phyloP scores from a whole-genome alignment of 2,329 filamentous ascomycete species.

The Rhinocladiella mackenziei region DNA sequence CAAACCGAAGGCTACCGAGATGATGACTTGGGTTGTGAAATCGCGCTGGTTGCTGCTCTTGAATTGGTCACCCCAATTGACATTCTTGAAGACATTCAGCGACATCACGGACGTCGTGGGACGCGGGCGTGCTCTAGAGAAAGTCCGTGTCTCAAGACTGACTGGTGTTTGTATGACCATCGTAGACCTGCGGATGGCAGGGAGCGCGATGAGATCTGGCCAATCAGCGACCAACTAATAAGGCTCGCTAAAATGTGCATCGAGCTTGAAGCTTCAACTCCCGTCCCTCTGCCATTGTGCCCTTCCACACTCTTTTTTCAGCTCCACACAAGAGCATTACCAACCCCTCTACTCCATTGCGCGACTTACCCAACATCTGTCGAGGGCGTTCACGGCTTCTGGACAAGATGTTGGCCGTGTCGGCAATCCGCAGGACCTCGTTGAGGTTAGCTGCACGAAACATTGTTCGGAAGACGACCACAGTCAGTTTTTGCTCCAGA shows the following conservation, averaged over 20 bases:
- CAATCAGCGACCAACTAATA: slow-evolving; percentile 16
- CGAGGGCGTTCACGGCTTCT: slow-evolving; percentile 20
- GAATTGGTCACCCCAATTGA: slow-evolving; percentile 28
- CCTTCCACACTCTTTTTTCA: slow-evolving; percentile 18
- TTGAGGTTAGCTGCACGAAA: slow-evolving; percentile 73
- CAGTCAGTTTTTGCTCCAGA: slow-evolving; percentile 61
- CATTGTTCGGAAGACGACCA: slow-evolving; percentile 66
- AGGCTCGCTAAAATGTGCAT: slow-evolving; percentile 16
- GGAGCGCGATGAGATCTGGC: neutral
- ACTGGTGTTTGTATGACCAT: no score
- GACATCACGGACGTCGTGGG: slow-evolving; percentile 12
- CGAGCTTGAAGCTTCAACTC: slow-evolving; percentile 22
- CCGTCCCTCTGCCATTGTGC: slow-evolving; percentile 10
- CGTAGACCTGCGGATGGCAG: neutral
- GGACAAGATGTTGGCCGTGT: slow-evolving; percentile 84
- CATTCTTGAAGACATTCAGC: slow-evolving; percentile 16
- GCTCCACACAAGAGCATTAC: slow-evolving; percentile 12
- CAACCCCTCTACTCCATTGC: slow-evolving; percentile 16
- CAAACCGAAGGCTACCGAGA: slow-evolving; percentile 42
- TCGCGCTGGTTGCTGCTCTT: slow-evolving; percentile 33
- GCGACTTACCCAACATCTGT: slow-evolving; percentile 21
- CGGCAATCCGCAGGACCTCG: slow-evolving; percentile 84
- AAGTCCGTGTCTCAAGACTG: slow-evolving; percentile 1
- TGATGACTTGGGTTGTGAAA: slow-evolving; percentile 43
- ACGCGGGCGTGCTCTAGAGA: no score